A percentile compares a stretch with the other conserved stretches of the same genome.
Conservation (phyloP, 768 basidiomycete genomes). For the Fistulinella prunicolor region DNA sequence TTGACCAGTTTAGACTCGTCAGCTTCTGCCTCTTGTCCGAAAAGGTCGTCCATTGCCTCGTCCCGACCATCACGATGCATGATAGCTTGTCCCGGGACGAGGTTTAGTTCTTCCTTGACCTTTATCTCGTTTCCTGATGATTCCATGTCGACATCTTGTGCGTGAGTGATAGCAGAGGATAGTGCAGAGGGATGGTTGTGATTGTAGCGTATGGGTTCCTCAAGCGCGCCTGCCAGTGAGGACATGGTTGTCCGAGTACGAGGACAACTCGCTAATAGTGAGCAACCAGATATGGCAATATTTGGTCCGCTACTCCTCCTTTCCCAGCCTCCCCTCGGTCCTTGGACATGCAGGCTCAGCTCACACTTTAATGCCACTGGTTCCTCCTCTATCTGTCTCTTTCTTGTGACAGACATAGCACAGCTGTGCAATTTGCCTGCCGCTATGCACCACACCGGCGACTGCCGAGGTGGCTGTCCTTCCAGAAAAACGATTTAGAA, state of each 20-base stretch:
- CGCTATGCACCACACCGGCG: slow-evolving; percentile 4
- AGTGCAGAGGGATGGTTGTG: slow-evolving; percentile 14
- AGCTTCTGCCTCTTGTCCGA: slow-evolving; percentile 65
- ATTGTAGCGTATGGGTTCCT: slow-evolving; percentile 31
- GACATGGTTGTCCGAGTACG: slow-evolving; percentile 55
- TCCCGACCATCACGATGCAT: slow-evolving; percentile 28
- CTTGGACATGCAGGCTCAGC: no score
- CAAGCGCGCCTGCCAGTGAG: slow-evolving; percentile 57
- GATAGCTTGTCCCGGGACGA: slow-evolving; percentile 22
- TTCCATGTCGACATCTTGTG: slow-evolving; percentile 45
- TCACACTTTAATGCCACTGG: no score
- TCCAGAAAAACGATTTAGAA: slow-evolving; percentile 17
- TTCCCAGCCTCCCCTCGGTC: no score
- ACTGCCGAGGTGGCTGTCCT: slow-evolving; percentile 16
- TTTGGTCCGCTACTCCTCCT: no score
- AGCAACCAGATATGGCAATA: background rate
- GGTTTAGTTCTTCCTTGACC: slow-evolving; percentile 16
- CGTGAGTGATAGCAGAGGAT: slow-evolving; percentile 6
- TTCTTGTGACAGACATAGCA: background rate
- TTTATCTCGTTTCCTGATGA: slow-evolving; percentile 13
- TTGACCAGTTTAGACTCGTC: slow-evolving; percentile 40
- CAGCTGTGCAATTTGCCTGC: background rate
- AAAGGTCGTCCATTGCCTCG: slow-evolving; percentile 74
- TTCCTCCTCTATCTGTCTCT: no score
- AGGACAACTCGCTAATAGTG: no score